phyloP scores from a whole-genome alignment of 495 filamentous ascomycete species.

The Hypomontagnella submonticulosa region DNA sequence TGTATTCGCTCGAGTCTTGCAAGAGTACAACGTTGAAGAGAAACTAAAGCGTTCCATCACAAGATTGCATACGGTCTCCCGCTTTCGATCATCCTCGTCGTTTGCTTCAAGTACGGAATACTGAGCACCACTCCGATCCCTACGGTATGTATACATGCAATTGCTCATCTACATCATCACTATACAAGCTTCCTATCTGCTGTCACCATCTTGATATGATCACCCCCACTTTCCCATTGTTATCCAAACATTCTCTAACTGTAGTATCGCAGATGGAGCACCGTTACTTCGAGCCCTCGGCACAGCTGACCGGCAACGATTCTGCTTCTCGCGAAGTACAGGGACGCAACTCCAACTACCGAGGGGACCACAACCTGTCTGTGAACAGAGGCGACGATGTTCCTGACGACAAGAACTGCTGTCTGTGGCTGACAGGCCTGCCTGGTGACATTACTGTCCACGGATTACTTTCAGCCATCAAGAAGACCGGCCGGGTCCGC shows the following conservation, averaged over 20 bases:
- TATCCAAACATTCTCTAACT: constrained; percentile 3
- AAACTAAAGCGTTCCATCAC: too few species aligned
- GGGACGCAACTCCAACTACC: constrained; percentile 18
- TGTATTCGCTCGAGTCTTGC: too few species aligned
- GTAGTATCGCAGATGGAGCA: constrained; percentile 14
- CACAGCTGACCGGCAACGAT: constrained; percentile 19
- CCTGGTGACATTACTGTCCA: constrained; percentile 2
- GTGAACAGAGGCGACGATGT: constrained; percentile 17
- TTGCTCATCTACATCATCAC: too few species aligned
- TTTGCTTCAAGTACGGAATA: not conserved
- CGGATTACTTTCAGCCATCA: constrained; percentile 14
- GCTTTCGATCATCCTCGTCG: too few species aligned
- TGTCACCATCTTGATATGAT: too few species aligned
- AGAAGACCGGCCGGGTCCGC: constrained; percentile 20
- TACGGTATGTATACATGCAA: constrained; percentile 3
- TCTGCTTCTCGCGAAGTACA: not conserved
- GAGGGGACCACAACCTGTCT: constrained; percentile 13
- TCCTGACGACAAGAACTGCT: constrained; percentile 24
- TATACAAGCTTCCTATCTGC: too few species aligned
- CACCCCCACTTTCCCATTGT: not conserved
- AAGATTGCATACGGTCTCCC: too few species aligned
- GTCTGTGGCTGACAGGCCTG: constrained; percentile 27
- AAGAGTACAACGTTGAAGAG: too few species aligned
- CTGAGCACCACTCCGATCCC: constrained; percentile 1
- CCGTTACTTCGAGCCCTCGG: constrained; percentile 19